Conservation (phyloP, 106 monocot species). For the Hemerocallis citrina region DNA sequence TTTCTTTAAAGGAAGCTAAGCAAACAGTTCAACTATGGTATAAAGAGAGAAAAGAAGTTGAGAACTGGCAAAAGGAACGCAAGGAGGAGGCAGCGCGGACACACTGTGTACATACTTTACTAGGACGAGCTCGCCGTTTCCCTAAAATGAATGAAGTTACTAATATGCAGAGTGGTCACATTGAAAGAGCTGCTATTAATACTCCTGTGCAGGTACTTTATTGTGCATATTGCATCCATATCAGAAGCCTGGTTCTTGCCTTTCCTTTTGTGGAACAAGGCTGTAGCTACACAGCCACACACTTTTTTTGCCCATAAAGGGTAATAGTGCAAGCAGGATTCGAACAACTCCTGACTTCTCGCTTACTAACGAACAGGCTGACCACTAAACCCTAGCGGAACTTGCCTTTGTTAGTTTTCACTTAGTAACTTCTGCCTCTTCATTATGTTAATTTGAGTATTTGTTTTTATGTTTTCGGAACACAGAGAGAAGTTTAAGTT, state of each 20-base stretch:
- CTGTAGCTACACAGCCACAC: too few species aligned
- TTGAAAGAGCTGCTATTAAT: conserved; percentile 96
- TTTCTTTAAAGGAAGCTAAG: conserved; percentile 77
- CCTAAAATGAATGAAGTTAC: conserved; percentile 37
- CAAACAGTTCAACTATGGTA: conserved; percentile 85
- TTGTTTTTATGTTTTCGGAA: too few species aligned
- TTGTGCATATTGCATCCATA: neutral
- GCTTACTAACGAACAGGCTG: too few species aligned
- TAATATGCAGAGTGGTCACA: conserved; percentile 67
- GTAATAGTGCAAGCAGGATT: too few species aligned
- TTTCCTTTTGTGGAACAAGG: too few species aligned
- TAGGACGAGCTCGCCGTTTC: conserved; percentile 81
- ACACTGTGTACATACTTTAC: conserved; percentile 53
- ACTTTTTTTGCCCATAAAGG: too few species aligned
- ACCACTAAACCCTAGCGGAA: too few species aligned
- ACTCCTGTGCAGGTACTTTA: conserved; percentile 84
- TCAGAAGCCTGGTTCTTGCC: neutral
- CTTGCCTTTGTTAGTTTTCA: too few species aligned
- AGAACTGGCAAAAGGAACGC: conserved; percentile 64
- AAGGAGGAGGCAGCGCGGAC: conserved; percentile 38
- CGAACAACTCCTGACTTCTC: too few species aligned
- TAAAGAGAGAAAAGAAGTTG: conserved; percentile 74
- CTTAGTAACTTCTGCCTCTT: too few species aligned
- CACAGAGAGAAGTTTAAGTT: too few species aligned
- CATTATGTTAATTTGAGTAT: too few species aligned